Conservation (phyloP, 805 yeast species). For the Torulaspora indica region DNA sequence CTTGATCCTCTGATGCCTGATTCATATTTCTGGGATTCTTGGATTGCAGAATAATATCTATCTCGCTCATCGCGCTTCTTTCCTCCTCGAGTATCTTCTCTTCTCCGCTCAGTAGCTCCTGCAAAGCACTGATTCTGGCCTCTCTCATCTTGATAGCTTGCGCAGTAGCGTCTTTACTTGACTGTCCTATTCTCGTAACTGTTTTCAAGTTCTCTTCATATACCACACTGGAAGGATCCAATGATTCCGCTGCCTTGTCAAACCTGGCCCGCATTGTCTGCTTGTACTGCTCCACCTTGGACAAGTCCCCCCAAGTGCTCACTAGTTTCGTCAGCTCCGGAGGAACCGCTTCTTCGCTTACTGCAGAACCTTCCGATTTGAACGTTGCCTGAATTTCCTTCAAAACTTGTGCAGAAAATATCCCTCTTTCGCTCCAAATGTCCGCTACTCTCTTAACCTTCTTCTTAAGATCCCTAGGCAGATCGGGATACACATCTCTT, state of each 20-base stretch:
- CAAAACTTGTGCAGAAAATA: conserved; percentile 41
- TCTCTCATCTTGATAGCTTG: conserved; percentile 32
- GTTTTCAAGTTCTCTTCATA: conserved; percentile 32
- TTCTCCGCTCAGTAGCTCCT: conserved; percentile 27
- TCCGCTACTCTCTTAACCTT: conserved; percentile 53
- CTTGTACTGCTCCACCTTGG: conserved; percentile 23
- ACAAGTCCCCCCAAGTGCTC: conserved; percentile 23
- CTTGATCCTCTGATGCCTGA: conserved; percentile 12
- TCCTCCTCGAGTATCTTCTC: conserved; percentile 30
- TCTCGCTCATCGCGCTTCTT: conserved; percentile 25
- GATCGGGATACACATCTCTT: conserved; percentile 34
- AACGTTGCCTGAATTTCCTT: conserved; percentile 28
- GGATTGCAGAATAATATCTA: conserved; percentile 25
- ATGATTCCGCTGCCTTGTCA: conserved; percentile 26
- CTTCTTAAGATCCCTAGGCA: conserved; percentile 43
- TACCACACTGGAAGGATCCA: conserved; percentile 30
- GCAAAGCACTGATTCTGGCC: conserved; percentile 23
- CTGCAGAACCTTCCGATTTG: conserved; percentile 15
- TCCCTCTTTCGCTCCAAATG: conserved; percentile 63
- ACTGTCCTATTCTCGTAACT: conserved; percentile 31
- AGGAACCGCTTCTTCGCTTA: conserved; percentile 31
- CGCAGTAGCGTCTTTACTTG: conserved; percentile 27
- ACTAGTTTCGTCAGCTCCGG: conserved; percentile 34
- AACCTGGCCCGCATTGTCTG: conserved; percentile 29
- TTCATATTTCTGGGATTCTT: conserved; percentile 22